Conservation (phyloP, 768 basidiomycete species). For the Aureoboletus auriporus region DNA sequence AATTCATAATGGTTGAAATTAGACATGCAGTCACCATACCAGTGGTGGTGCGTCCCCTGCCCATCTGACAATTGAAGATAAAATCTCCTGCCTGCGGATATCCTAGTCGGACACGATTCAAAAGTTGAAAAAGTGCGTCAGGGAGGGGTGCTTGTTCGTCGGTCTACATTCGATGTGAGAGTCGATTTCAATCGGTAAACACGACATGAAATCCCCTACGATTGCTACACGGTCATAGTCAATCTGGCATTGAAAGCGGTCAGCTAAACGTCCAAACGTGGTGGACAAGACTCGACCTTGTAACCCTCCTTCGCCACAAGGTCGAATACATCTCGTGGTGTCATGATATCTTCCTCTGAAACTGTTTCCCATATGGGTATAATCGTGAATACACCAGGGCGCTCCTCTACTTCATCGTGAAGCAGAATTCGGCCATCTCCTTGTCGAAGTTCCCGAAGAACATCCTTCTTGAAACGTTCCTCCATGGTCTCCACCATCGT, state of each 20-base stretch:
- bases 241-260: conserved; percentile 43
- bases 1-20: conserved; percentile 69
- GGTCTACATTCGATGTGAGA: conserved; percentile 49
- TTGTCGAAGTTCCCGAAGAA: conserved; percentile 73
- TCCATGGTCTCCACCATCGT: conserved; percentile 92
- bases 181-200: background rate
- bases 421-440: conserved; percentile 76
- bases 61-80: conserved; percentile 98
- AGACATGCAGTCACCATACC: conserved; percentile 92
- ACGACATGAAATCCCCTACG: conserved; percentile 40
- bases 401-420: conserved; percentile 94
- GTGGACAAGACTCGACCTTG: conserved; percentile 34
- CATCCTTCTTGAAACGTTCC: conserved; percentile 78
- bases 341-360: conserved; percentile 77
- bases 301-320: conserved; percentile 75
- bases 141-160: conserved; percentile 97
- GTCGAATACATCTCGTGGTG: conserved; percentile 78
- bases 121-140: conserved; percentile 72
- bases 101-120: conserved; percentile 65
- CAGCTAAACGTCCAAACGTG: background rate
- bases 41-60: conserved; percentile 86
- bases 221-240: conserved; percentile 89
- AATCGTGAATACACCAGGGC: conserved; percentile 84
- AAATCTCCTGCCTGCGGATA: conserved; percentile 67
- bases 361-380: conserved; percentile 95